Percentiles rank a stretch among this genome's conserved stretches.
These are phyloP conservation scores for Talaromyces trachyspermus DNA, from an alignment of 495 filamentous ascomycete species.

Conservation along the genomic window DNA sequence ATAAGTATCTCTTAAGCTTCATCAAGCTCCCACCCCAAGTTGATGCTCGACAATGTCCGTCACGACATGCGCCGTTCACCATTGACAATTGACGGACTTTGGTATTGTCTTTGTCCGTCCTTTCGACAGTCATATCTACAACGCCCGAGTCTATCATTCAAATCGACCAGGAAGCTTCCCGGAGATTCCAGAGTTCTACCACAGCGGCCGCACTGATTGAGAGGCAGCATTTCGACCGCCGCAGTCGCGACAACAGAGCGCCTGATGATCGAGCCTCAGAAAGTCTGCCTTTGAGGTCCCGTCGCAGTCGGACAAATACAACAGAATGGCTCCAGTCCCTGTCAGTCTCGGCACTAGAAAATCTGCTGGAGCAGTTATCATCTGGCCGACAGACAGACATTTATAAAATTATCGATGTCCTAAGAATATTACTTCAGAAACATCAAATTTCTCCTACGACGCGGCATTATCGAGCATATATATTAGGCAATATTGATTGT, in stretches of 20 bases:
- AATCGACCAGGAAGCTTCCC: conserved; percentile 2
- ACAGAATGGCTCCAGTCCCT: neutral
- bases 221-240: neutral
- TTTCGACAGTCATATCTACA: conserved; percentile 23
- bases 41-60: neutral
- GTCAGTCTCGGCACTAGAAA: neutral
- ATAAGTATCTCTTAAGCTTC: too few relatives aligned
- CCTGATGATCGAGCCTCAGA: neutral
- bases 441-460: conserved; percentile 56
- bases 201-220: neutral
- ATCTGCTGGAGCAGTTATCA: conserved; percentile 2
- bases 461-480: conserved; percentile 64
- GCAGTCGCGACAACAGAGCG: neutral
- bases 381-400: conserved; percentile 12
- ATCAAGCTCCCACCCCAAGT: too few relatives aligned
- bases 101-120: conserved; percentile 60
- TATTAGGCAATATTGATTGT: conserved; percentile 59
- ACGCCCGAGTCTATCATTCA: conserved; percentile 5
- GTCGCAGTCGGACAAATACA: too few relatives aligned
- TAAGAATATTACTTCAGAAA: conserved; percentile 46
- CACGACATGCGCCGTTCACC: conserved; percentile 9
- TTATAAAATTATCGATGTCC: conserved; percentile 17
- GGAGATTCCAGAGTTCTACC: conserved; percentile 18
- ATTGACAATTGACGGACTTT: conserved; percentile 53
- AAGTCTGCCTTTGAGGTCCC: neutral